Percentiles rank a stretch among this genome's conserved stretches.
Conservation (phyloP, 345 rosid species). For the Hirschfeldia incana region DNA sequence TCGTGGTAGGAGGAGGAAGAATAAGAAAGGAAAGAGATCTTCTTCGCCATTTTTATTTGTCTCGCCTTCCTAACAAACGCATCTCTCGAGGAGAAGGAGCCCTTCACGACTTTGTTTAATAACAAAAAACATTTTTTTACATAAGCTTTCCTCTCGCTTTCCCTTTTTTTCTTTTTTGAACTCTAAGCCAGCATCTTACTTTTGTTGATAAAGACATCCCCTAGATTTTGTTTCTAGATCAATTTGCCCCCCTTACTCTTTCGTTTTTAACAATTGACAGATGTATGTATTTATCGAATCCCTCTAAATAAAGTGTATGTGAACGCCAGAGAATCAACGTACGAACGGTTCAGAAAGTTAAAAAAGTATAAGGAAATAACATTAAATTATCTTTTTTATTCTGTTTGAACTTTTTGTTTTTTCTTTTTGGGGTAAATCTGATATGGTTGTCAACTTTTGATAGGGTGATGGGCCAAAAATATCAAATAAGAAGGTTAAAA, state of each 20-base stretch:
- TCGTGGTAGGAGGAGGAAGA: conserved; percentile 20
- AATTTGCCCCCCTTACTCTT: not conserved
- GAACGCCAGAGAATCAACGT: not conserved
- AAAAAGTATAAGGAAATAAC: not conserved
- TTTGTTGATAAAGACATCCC: conserved; percentile 28
- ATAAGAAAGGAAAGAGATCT: conserved; percentile 18
- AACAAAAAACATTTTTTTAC: not conserved
- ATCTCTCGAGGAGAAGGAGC: conserved; percentile 33
- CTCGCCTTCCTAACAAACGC: conserved; percentile 42
- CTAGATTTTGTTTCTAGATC: not conserved
- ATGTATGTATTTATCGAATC: no score
- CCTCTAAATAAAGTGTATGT: no score
- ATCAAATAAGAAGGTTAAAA: no score
- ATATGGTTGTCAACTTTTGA: no score
- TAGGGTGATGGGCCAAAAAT: no score
- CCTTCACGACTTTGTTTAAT: conserved; percentile 48
- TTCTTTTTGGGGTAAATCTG: no score
- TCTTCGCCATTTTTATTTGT: conserved; percentile 38
- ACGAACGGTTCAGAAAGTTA: not conserved
- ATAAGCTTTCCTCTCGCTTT: not conserved
- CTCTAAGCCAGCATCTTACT: conserved; percentile 7
- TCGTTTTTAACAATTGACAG: not conserved
- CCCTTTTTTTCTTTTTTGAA: conserved; percentile 3
- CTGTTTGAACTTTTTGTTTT: no score
- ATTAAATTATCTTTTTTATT: no score